phyloP scores from a whole-genome alignment of 805 yeast genomes.

The Hanseniaspora lachancei region DNA sequence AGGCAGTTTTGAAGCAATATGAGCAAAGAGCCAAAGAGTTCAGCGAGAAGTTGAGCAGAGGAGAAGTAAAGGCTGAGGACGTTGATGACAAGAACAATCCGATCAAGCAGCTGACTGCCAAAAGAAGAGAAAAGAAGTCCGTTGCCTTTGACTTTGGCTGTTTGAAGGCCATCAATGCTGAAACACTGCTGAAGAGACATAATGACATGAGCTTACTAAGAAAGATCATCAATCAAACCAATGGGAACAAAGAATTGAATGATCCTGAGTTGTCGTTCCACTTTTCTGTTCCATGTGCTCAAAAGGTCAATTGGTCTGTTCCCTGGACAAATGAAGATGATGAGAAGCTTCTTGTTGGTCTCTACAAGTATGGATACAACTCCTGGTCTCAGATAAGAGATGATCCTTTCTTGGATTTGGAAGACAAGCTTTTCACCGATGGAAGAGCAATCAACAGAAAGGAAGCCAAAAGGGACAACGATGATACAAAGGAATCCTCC shows the following conservation, averaged over 20 bases:
- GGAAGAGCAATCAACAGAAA: conserved; percentile 22
- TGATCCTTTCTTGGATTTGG: conserved; percentile 79
- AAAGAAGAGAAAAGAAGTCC: conserved; percentile 78
- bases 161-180: conserved; percentile 84
- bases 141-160: conserved; percentile 77
- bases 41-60: conserved; percentile 32
- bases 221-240: conserved; percentile 21
- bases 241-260: conserved; percentile 25
- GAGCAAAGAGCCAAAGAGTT: conserved; percentile 49
- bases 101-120: conserved; percentile 42
- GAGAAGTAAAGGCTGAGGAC: conserved; percentile 23
- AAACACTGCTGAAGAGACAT: conserved; percentile 68
- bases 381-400: conserved; percentile 91
- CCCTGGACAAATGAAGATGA: conserved; percentile 78
- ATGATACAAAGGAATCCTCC: background rate
- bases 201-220: conserved; percentile 63
- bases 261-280: conserved; percentile 45
- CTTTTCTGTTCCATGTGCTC: conserved; percentile 49
- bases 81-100: conserved; percentile 31
- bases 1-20: conserved; percentile 40
- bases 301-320: conserved; percentile 83
- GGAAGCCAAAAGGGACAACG: conserved; percentile 8
- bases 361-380: conserved; percentile 87
- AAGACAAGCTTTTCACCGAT: conserved; percentile 68
- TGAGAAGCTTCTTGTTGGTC: conserved; percentile 74